Evolutionary conservation across 2,329 filamentous ascomycete species (phyloP).

Genomic region (Penicillium sp.): DNA sequence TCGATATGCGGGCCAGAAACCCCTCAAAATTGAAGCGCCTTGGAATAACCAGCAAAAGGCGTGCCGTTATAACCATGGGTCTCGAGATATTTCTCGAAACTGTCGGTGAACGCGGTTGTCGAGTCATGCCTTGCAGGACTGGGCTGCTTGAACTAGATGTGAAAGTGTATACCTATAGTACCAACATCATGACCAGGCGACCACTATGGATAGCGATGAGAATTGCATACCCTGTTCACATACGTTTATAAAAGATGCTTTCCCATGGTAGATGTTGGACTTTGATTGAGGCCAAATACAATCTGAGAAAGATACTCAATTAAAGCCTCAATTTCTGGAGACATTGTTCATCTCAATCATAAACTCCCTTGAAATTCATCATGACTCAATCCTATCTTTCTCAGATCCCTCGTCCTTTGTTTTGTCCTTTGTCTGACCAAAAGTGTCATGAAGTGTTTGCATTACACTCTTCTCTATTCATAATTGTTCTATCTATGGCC

Average conservation of each 20-base stretch:
- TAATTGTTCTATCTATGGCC: not conserved
- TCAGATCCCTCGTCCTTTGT: not conserved
- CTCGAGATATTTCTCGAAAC: not conserved
- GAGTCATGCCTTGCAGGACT: not conserved
- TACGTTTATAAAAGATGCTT: not conserved
- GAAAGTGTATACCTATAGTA: not conserved
- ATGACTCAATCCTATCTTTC: not conserved
- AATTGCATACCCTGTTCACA: not conserved
- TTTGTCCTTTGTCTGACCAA: not conserved
- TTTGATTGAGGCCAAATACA: not conserved
- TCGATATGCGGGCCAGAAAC: not conserved
- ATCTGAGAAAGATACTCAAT: not conserved
- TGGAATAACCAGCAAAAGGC: not conserved
- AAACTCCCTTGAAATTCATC: not conserved
- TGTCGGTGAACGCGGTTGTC: not conserved
- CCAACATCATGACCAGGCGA: not conserved
- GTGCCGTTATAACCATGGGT: not conserved
- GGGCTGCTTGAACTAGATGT: not conserved
- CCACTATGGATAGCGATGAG: not conserved
- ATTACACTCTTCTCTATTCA: constrained; percentile 3
- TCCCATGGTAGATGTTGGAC: not conserved
- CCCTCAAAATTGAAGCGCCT: not conserved
- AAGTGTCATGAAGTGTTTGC: not conserved
- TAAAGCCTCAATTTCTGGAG: not conserved
- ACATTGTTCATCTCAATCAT: not conserved